phyloP scores from a whole-genome alignment of 129 eudicot species.

The Flaveria brownii region DNA sequence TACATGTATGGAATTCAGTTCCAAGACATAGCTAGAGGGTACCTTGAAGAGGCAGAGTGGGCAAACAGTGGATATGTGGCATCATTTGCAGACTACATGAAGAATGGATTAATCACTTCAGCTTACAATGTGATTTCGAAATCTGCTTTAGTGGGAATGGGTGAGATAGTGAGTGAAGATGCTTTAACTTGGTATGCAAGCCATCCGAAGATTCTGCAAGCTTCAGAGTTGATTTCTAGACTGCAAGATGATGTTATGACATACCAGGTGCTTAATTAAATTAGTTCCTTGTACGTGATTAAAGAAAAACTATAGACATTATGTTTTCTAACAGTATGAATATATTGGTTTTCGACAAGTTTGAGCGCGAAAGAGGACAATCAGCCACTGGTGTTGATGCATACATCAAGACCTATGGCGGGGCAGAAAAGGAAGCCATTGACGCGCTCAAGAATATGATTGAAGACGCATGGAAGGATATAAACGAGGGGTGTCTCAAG shows the following conservation, averaged over 20 bases:
- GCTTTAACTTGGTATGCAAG: constrained; percentile 31
- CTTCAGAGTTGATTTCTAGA: constrained; percentile 26
- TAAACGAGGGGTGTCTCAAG: constrained; percentile 36
- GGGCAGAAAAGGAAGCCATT: constrained; percentile 29
- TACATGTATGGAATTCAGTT: constrained; percentile 20
- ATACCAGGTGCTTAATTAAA: constrained; percentile 22
- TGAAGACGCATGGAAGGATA: constrained; percentile 34
- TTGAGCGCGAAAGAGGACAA: constrained; percentile 35
- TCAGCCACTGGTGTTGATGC: constrained; percentile 26
- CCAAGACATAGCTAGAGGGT: constrained; percentile 33
- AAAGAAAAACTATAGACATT: too few relatives aligned
- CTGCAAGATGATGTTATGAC: constrained; percentile 39
- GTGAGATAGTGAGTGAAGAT: constrained; percentile 20
- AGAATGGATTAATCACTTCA: constrained; percentile 29
- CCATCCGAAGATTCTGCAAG: constrained; percentile 23
- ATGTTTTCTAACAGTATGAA: too few relatives aligned
- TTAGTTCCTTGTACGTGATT: too few relatives aligned
- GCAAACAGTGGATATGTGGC: constrained; percentile 30
- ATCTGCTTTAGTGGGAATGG: constrained; percentile 36
- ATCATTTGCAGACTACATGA: constrained; percentile 34
- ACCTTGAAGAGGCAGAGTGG: constrained; percentile 44
- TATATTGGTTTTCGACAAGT: background rate
- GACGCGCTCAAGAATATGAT: constrained; percentile 27
- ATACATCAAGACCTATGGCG: constrained; percentile 23
- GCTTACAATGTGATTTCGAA: constrained; percentile 26